Evolutionary conservation across 306 rosid species (phyloP), one percentile per base, ranked within the genome.

Genomic region (Biancaea sappan): DNA sequence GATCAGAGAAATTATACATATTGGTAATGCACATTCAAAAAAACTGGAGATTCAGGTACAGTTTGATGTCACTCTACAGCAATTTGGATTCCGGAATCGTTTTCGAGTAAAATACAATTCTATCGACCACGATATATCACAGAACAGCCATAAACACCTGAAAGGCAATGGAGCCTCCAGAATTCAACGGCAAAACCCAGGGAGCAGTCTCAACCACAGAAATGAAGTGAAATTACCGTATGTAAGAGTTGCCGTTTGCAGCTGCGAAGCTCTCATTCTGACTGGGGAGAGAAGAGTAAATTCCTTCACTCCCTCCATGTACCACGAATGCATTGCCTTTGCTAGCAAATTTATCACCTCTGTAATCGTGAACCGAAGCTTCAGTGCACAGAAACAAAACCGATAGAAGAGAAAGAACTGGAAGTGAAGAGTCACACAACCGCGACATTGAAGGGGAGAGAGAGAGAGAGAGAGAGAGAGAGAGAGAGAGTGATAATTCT

Each of bases 221-320:
- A n/a, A n/a, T n/a, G n/a, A n/a, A n/a, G 28, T 29, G 35, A n/a
- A n/a, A 63, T 46, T 44, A 92, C 99, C 97, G 84, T 19, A 95
- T 86, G 84, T 64, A 92, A 61, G 99, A 86, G 75, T 84, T 87
- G 16, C 85, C 90, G 50, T 71, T 79, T 24, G 84, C 71, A 60
- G 94, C 79, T 38, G 57, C 16, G 8, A 66, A 73, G 68, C 77
- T 77, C 2, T 81, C 76, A 67, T 69, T 79, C 34, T 22, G 78
- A 74, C 58, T 65, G 22, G 83, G 74, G 72, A 60, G 2, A 40
- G 97, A 88, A 24, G 90, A 86, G 96, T 90, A 91, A 83, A 95
- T 90, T 60, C 99, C 99, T 81, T 95, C 99, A 65, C 99, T 95
- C 15, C 99, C 99, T 4, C 96, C 99, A 51, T 95, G 97, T 28